These are phyloP conservation scores for Flaveria bidentis DNA, from an alignment of 129 eudicot genomes.

Conservation along the genomic window DNA sequence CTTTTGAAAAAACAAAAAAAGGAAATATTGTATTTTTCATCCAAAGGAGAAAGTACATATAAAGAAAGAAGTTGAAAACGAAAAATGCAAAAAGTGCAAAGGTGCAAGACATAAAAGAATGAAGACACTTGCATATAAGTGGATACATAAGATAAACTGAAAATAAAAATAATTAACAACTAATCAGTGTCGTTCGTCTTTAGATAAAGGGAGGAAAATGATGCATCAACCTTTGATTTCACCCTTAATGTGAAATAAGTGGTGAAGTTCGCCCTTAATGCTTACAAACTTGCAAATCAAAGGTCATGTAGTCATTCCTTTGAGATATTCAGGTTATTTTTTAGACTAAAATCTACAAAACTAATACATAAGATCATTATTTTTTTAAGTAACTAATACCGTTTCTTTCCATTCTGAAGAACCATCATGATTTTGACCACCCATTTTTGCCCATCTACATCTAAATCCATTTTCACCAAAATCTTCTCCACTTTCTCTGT, in stretches of 20 bases:
- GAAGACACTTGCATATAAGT: too few species aligned
- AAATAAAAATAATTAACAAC: neutral
- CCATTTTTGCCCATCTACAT: conserved; percentile 96
- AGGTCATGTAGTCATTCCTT: neutral
- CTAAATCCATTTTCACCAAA: conserved; percentile 84
- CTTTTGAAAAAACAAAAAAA: too few species aligned
- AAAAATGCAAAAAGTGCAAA: too few species aligned
- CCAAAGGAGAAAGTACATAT: too few species aligned
- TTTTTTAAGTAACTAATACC: conserved; percentile 48
- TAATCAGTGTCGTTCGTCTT: neutral
- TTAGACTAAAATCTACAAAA: neutral
- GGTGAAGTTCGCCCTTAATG: neutral
- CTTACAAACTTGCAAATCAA: conserved; percentile 1
- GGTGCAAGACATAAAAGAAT: too few species aligned
- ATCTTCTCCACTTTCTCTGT: conserved; percentile 87
- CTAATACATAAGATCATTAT: conserved; percentile 12
- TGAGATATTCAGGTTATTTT: neutral
- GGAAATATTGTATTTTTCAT: too few species aligned
- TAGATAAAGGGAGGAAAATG: too few species aligned
- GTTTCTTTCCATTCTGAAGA: conserved; percentile 95
- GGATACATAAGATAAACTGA: too few species aligned
- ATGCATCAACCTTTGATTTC: too few species aligned
- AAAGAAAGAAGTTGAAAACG: too few species aligned
- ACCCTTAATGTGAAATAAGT: too few species aligned
- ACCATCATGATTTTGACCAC: conserved; percentile 73